Base-by-base conservation (phyloP, 352 stramenopile species). In the Pythium monospermum region DNA sequence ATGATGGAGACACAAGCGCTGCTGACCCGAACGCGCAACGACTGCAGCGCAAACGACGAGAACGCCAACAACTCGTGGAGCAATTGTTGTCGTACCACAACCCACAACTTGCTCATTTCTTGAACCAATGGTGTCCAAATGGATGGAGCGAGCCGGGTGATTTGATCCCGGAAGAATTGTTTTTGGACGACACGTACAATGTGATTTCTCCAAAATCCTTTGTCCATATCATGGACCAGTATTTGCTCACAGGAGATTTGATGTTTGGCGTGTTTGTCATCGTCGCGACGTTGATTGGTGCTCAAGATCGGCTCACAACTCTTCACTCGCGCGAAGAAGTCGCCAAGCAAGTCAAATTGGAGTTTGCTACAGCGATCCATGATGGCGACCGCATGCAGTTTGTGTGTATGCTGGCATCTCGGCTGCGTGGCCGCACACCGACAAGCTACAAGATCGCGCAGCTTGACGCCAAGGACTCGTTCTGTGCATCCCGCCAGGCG, bases 181-280 rank as follows among this genome's bases (percentile, higher is more conserved):
- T 92, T 51, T 53, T 82, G 3, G 73, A 75, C 10, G 75, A 87
- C 38, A 48, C 88, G 23, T 88, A 88, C 55, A 73, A 83, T 44
- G 66, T 71, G n/a, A 49, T 92, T 5, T 59, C 72, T 10, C 81
- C 81, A 0, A 52, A 56, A 7, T 65, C 66, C 18, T 88, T 90
- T 25, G 69, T 85, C 30, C 82, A 81, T 48, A 58, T 92, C 25
- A 81, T 92, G 68, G 81, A 92, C 59, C 78, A 90, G 57, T 85
- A 87, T 31, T 57, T 92, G 49, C 50, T 92, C 19, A 90, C 76
- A 0, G 64, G 70, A 7, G 81, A 92, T 65, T 70, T 68, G 25
- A 55, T 85, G 12, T 87, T 90, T 48, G 73, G 78, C 13, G 57
- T 90, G 22, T 92, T 90, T 44, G 57, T 92, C 36, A 50, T 90